phyloP scores from a whole-genome alignment of 2,329 filamentous ascomycete species.

The Phyllosticta capitalensis region DNA sequence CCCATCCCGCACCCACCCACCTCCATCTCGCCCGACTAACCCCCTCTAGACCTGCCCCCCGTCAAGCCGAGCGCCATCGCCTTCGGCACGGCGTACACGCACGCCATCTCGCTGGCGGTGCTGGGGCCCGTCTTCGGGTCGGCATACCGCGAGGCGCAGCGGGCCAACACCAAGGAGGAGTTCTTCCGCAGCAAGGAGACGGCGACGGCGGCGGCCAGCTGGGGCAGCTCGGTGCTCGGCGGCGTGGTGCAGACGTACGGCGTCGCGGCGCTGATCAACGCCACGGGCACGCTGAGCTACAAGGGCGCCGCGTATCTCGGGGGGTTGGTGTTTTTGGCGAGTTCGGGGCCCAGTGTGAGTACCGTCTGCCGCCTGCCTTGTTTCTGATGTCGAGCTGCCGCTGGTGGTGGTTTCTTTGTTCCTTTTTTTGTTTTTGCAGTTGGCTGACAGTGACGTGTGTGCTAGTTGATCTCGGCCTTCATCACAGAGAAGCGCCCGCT shows the following conservation, averaged over 20 bases:
- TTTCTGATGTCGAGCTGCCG: too few species aligned
- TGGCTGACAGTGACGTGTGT: slow-evolving; percentile 18
- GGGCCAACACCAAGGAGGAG: slow-evolving; percentile 90
- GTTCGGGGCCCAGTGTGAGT: slow-evolving; percentile 75
- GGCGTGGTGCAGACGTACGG: slow-evolving; percentile 84
- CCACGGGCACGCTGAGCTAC: slow-evolving; percentile 88
- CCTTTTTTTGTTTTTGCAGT: background rate
- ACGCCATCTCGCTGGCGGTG: slow-evolving; percentile 78
- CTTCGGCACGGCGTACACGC: slow-evolving; percentile 91
- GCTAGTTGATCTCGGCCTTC: slow-evolving; percentile 73
- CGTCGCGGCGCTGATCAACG: slow-evolving; percentile 76
- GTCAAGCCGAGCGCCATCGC: slow-evolving; percentile 98
- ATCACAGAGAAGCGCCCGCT: slow-evolving; percentile 85
- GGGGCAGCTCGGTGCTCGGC: slow-evolving; percentile 82
- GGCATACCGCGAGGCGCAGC: slow-evolving; percentile 86
- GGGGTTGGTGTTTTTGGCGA: slow-evolving; percentile 82
- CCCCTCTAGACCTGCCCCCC: slow-evolving; percentile 53
- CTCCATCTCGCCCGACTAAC: background rate
- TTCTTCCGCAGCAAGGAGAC: slow-evolving; percentile 92
- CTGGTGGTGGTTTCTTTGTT: too few species aligned
- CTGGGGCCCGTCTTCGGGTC: slow-evolving; percentile 86
- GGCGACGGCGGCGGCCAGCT: slow-evolving; percentile 74
- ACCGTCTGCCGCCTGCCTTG: slow-evolving; percentile 3
- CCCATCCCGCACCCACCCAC: background rate
- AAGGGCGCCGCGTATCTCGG: slow-evolving; percentile 96